Conservation (phyloP, 148 eudicot species). For the Rhododendron simsii region DNA sequence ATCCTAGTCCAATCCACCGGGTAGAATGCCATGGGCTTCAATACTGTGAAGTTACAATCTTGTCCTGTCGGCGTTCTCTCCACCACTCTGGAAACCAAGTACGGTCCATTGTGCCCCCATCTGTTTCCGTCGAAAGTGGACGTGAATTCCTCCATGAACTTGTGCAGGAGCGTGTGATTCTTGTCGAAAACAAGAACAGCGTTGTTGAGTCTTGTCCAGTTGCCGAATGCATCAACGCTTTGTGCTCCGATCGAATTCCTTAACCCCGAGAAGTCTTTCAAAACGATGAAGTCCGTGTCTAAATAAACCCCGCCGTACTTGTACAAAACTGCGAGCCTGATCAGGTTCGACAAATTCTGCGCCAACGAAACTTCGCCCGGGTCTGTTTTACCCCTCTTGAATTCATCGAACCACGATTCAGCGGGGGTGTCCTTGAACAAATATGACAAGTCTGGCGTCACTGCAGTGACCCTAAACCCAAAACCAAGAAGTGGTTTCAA, state of each 20-base stretch:
- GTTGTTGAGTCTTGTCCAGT: constrained; percentile 59
- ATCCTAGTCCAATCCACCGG: constrained; percentile 55
- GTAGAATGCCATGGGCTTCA: constrained; percentile 60
- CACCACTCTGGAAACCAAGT: constrained; percentile 58
- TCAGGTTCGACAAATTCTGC: constrained; percentile 64
- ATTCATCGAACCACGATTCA: constrained; percentile 42
- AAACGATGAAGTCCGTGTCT: constrained; percentile 56
- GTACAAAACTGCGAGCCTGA: constrained; percentile 59
- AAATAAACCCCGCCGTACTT: constrained; percentile 75
- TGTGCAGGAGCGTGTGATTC: constrained; percentile 45
- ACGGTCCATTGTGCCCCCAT: constrained; percentile 86
- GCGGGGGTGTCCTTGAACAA: constrained; percentile 57
- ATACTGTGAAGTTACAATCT: constrained; percentile 31
- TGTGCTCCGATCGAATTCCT: constrained; percentile 67
- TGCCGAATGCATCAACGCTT: constrained; percentile 23
- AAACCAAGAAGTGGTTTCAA: constrained; percentile 33
- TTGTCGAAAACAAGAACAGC: constrained; percentile 70
- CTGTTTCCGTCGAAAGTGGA: constrained; percentile 48
- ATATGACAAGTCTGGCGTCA: constrained; percentile 37
- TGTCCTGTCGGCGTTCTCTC: neutral
- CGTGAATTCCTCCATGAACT: constrained; percentile 65
- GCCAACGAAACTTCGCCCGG: constrained; percentile 60
- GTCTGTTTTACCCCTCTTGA: constrained; percentile 42
- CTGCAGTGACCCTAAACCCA: constrained; percentile 30
- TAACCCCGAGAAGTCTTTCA: constrained; percentile 42